Conservation (phyloP, 495 filamentous ascomycete genomes). For the Neurospora cerealis region DNA sequence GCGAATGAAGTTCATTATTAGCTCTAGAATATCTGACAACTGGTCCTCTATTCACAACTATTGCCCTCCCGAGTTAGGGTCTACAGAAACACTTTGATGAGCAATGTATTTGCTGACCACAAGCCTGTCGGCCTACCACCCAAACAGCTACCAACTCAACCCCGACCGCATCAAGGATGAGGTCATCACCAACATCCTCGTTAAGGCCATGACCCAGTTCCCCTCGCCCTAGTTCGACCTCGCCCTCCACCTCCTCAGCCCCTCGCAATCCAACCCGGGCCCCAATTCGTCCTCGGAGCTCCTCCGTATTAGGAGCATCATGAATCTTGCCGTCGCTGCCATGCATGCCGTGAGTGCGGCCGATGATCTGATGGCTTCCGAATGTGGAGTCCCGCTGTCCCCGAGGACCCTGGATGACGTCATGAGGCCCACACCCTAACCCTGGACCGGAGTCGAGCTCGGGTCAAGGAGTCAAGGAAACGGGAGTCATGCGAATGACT, state of each 20-base stretch:
- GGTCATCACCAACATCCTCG: conserved; percentile 95
- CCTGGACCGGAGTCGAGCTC: not conserved
- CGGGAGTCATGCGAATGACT: not conserved
- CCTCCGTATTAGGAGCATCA: not conserved
- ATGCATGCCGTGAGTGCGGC: not conserved
- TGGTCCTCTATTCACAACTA: conserved; percentile 8
- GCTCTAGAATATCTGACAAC: conserved; percentile 49
- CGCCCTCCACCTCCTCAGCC: conserved; percentile 77
- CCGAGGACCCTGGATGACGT: not conserved
- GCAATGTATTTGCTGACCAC: conserved; percentile 4
- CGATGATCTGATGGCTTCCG: not conserved
- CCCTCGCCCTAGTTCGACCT: conserved; percentile 90
- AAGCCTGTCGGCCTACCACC: not conserved
- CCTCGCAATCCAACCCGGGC: conserved; percentile 27
- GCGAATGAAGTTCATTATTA: conserved; percentile 45
- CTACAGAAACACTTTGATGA: not conserved
- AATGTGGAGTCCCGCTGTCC: not conserved
- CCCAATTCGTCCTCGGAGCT: conserved; percentile 46
- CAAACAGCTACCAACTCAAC: conserved; percentile 94
- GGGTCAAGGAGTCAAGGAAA: not conserved
- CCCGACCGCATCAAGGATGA: conserved; percentile 94
- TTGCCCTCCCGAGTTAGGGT: not conserved
- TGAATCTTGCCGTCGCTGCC: not conserved
- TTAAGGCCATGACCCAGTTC: conserved; percentile 96
- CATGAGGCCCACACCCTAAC: not conserved